Evolutionary conservation across 352 stramenopile species (phyloP), one percentile per base, ranked within the genome.

Genomic region (Phytopythium delawarense): DNA sequence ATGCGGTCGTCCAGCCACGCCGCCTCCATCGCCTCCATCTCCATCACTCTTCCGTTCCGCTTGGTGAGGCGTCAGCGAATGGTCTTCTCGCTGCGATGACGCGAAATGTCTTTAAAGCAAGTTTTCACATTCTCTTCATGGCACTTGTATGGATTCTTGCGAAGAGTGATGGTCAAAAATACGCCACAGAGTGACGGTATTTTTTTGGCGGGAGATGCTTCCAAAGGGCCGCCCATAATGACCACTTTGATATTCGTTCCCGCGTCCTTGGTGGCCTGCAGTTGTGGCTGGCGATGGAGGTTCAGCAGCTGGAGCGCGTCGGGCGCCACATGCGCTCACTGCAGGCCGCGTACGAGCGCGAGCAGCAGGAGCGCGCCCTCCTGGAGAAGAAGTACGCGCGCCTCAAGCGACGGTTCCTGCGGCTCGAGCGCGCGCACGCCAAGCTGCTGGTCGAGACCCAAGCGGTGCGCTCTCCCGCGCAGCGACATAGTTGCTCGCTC

Each of bases 331-430:
- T 89, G 39, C 68, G 63, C 37, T 69, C 67, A 32, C 77, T 89
- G 20, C 76, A 87, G 59, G 62, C 54, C 5, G 72, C 75, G 32
- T 86, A 81, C 48, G 59, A 76, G 51, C 67, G 74, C 21, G 79
- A 89, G 71, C 68, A 74, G 3, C 65, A 71, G 42, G 76, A 84
- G 49, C 75, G 80, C 49, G 74, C 86, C 37, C 42, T 75, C 28
- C 57, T 89, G 18, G 75, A 89, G 59, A 81, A 84, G 61, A 92
- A 92, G 64, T 92, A 92, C 55, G 69, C 71, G 48, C 76, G 76
- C 2, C 68, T 92, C 60, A 92, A 92, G 63, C 78, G 82, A 8
- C 73, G 70, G 40, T 90, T 87, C 65, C 65, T 85, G 50, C 78
- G 76, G 12, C 71, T 91, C 39, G 78, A 91, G 67, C 79, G 70